phyloP scores from a whole-genome alignment of 176 grass and related monocot genomes.

The Carex kokanica region DNA sequence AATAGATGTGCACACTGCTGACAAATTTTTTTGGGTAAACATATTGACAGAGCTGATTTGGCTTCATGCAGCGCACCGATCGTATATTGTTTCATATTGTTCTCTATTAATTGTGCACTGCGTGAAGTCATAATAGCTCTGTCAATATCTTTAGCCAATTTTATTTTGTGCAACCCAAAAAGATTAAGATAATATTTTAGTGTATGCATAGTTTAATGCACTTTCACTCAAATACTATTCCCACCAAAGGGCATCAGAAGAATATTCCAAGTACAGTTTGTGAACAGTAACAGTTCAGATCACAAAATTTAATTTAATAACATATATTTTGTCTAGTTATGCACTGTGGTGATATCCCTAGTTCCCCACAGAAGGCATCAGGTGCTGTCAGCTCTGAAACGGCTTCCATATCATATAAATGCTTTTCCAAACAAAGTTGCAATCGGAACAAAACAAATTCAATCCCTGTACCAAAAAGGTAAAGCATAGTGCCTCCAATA shows the following conservation, averaged over 20 bases:
- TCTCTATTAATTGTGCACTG: too few species aligned
- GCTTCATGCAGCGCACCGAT: too few species aligned
- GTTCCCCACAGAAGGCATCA: slow-evolving; percentile 20
- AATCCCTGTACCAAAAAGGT: slow-evolving; percentile 5
- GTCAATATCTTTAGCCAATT: too few species aligned
- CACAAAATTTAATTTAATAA: not conserved
- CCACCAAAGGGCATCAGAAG: not conserved
- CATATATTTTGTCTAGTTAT: not conserved
- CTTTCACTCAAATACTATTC: not conserved
- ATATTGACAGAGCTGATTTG: too few species aligned
- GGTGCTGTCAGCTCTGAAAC: slow-evolving; percentile 15
- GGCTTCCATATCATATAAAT: slow-evolving; percentile 15
- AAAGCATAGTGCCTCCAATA: not conserved
- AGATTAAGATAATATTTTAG: not conserved
- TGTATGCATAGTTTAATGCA: not conserved
- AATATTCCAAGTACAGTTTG: slow-evolving; percentile 11
- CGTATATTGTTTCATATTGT: too few species aligned
- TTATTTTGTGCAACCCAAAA: not conserved
- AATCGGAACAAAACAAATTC: slow-evolving; percentile 15
- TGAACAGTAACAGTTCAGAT: not conserved
- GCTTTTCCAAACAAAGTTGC: slow-evolving; percentile 10
- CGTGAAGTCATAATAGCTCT: too few species aligned
- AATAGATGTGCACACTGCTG: not conserved
- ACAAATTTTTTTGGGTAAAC: not conserved
- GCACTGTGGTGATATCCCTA: slow-evolving; percentile 6